phyloP scores from a whole-genome alignment of 2,329 filamentous ascomycete genomes.

The Stagonosporopsis cucurbitacearum region DNA sequence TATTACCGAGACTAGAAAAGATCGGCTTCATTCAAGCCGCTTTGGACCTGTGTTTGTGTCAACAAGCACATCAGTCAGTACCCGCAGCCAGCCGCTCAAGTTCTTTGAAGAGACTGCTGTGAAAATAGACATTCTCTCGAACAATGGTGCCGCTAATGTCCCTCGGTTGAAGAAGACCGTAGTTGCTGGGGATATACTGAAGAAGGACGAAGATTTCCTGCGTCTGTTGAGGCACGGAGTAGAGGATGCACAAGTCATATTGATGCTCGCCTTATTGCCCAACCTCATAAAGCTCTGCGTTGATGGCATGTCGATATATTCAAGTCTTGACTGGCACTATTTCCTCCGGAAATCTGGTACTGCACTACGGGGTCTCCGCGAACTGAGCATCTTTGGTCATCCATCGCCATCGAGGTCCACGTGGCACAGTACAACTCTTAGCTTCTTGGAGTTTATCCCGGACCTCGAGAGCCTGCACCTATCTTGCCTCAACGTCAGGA shows the following conservation, averaged over 20 bases:
- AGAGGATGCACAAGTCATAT: constrained; percentile 2
- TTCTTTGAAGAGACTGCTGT: neutral
- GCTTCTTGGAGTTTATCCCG: neutral
- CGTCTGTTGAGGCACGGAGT: neutral
- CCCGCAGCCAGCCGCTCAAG: neutral
- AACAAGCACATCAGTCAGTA: neutral
- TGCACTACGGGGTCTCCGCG: neutral
- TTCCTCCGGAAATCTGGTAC: neutral
- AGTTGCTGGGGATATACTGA: neutral
- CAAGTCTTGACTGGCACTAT: neutral
- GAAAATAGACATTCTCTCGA: neutral
- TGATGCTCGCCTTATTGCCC: neutral
- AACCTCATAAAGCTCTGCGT: neutral
- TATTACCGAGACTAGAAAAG: neutral
- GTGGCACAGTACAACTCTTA: neutral
- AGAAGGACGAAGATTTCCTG: neutral
- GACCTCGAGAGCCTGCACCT: neutral
- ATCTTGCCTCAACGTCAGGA: neutral
- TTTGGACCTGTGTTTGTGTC: neutral
- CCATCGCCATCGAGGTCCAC: neutral
- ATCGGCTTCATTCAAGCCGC: neutral
- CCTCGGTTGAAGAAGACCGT: neutral
- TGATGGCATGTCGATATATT: neutral
- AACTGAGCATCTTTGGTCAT: neutral
- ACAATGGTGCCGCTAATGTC: neutral